phyloP scores from a whole-genome alignment of 108 stramenopile genomes.

The Ochromonas danica region DNA sequence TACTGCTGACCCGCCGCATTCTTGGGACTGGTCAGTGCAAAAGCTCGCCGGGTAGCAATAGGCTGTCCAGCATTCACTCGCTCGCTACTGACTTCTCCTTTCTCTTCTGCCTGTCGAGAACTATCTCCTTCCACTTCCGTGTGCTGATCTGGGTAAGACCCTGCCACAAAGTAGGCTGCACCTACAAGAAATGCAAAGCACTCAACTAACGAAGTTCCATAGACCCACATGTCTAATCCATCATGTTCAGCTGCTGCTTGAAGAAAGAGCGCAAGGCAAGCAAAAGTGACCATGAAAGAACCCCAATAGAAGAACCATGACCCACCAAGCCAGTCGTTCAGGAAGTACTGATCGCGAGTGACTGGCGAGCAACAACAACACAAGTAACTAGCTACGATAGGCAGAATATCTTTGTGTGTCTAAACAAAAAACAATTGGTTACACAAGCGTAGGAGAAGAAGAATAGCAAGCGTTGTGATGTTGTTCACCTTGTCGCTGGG shows the following conservation, averaged over 20 bases:
- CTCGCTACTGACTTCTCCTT: no score
- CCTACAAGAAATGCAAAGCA: background rate
- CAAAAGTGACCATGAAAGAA: background rate
- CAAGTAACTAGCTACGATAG: background rate
- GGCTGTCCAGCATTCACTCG: no score
- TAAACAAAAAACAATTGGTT: constrained; percentile 10
- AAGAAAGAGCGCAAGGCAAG: background rate
- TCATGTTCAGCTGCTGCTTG: background rate
- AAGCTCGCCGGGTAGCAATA: no score
- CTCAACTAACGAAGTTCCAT: background rate
- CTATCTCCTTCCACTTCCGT: background rate
- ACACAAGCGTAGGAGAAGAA: no score
- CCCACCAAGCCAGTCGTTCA: constrained; percentile 6
- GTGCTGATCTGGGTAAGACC: constrained; percentile 6
- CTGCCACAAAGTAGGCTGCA: constrained; percentile 4
- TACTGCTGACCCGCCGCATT: no score
- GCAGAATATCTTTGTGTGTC: background rate
- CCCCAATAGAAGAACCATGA: background rate
- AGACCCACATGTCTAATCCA: background rate
- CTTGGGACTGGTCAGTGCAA: no score
- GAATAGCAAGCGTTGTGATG: background rate
- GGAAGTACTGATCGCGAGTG: background rate
- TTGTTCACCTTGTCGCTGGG: background rate
- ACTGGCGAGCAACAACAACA: background rate
- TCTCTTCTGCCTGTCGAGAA: no score